Base-by-base conservation (phyloP, 2,329 filamentous ascomycete species). In the Fusarium sp. region DNA sequence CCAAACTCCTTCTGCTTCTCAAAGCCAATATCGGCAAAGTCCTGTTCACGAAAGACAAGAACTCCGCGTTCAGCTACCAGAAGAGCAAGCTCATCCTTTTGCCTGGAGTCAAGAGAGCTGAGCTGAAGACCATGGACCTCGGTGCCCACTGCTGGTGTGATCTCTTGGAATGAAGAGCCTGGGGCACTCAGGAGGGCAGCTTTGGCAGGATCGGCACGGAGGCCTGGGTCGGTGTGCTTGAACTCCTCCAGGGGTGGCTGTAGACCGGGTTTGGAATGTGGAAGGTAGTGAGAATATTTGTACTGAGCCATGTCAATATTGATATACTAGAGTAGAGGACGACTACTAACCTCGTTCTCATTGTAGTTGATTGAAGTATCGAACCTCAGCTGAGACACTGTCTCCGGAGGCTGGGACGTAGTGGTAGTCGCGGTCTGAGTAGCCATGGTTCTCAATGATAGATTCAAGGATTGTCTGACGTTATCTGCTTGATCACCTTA, bases 261-360 rank as follows among this genome's bases (percentile, higher is more conserved):
- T 4, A 64, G 3, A 2, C 68, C 64, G 27, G 68, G 68, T 3
- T 70, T 57, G 48, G 34, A 67, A 23, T 70, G 68, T 2, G 68
- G 68, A 16, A 70, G 68, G 25, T 70, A 70, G 37, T 70, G 64
- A 1, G 68, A 45, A n/a, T 70, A 70, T 35, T 57, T 57, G 20
- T 57, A 57, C 32, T 57, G 20, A 16, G 13, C 6, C 16, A 35
- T 8, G 34, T 57, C 13, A 57, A 37, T 35, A 25, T 35, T 6
- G 20, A 9, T 25, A 9, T 4, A 9, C 30, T 3, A 18, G 2
- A 14, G 32, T 16, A 9, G n/a, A 14, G 13, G n/a, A 16, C 13
- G 8, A 23, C 13, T 57, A 25, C 52, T 10, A 11, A 57, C 52
- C 52, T 57, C 52, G 6, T 57, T 57, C 20, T 32, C 52, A n/a